A percentile compares a stretch with the other conserved stretches of the same genome.
These are phyloP conservation scores for Raddia distichophylla DNA, from an alignment of 176 grass and related monocot species.

Conservation along the genomic window DNA sequence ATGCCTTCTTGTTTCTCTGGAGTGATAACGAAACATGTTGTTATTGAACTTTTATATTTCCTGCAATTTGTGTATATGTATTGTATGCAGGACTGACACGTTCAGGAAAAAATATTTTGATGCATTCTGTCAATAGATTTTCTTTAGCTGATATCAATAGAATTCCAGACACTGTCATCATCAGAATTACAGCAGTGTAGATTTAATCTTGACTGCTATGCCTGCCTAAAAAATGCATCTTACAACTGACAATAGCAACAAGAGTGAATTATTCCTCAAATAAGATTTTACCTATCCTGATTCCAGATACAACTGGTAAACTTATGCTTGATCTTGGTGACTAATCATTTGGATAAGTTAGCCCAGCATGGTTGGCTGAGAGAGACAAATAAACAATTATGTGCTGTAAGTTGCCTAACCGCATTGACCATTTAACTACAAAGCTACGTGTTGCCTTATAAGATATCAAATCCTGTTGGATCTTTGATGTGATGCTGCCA, in stretches of 20 bases:
- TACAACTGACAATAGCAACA: background rate
- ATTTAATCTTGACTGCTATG: background rate
- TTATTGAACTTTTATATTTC: constrained; percentile 22
- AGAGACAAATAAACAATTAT: constrained; percentile 33
- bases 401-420: constrained; percentile 49
- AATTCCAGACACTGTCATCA: background rate
- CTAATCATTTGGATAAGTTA: constrained; percentile 24
- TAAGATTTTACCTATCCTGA: constrained; percentile 28
- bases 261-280: constrained; percentile 8
- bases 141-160: background rate
- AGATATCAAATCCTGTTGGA: constrained; percentile 45
- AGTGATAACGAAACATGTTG: constrained; percentile 49
- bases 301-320: constrained; percentile 32
- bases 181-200: constrained; percentile 5
- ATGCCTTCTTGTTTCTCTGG: constrained; percentile 38
- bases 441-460: constrained; percentile 22
- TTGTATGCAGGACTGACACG: constrained; percentile 17
- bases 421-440: constrained; percentile 47
- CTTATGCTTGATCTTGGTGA: constrained; percentile 31
- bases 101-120: background rate
- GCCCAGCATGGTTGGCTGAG: constrained; percentile 32
- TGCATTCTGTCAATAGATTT: background rate
- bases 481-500: constrained; percentile 43
- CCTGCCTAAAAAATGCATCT: constrained; percentile 4
- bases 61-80: constrained; percentile 17